phyloP scores from a whole-genome alignment of 345 rosid species.

The Citrus trifoliata region DNA sequence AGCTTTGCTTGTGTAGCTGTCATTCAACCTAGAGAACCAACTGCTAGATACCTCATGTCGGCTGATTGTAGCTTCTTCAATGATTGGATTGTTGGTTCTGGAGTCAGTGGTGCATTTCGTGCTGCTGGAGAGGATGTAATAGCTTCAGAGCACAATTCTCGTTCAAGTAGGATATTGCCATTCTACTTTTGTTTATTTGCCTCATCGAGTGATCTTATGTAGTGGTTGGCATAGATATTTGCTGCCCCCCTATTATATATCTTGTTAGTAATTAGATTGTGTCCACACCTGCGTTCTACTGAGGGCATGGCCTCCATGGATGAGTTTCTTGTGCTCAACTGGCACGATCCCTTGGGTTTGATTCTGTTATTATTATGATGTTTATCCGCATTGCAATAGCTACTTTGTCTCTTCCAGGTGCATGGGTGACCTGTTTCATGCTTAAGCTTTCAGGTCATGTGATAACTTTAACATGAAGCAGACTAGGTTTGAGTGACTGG shows the following conservation, averaged over 20 bases:
- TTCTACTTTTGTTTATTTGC: slow-evolving; percentile 1
- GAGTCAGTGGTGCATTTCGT: slow-evolving; percentile 27
- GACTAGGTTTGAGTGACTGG: neutral
- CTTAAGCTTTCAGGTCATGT: neutral
- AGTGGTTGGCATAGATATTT: neutral
- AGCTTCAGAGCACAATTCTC: slow-evolving; percentile 29
- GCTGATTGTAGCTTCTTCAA: slow-evolving; percentile 90
- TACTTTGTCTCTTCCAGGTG: neutral
- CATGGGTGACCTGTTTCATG: neutral
- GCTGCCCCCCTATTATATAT: neutral
- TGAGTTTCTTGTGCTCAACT: neutral
- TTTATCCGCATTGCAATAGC: neutral
- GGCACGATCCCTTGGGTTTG: neutral
- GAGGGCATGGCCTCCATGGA: neutral
- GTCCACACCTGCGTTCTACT: neutral
- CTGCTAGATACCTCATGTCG: slow-evolving; percentile 82
- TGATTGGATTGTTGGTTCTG: slow-evolving; percentile 76
- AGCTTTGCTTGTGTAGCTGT: slow-evolving; percentile 86
- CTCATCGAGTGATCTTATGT: neutral
- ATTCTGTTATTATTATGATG: neutral
- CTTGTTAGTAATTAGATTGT: neutral
- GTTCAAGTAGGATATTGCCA: slow-evolving; percentile 40
- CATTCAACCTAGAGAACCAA: slow-evolving; percentile 77
- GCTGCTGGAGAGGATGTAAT: slow-evolving; percentile 26
- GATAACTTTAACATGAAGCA: neutral